Evolutionary conservation across 805 yeast genomes (phyloP).

Genomic region (Pichia deserticola): DNA sequence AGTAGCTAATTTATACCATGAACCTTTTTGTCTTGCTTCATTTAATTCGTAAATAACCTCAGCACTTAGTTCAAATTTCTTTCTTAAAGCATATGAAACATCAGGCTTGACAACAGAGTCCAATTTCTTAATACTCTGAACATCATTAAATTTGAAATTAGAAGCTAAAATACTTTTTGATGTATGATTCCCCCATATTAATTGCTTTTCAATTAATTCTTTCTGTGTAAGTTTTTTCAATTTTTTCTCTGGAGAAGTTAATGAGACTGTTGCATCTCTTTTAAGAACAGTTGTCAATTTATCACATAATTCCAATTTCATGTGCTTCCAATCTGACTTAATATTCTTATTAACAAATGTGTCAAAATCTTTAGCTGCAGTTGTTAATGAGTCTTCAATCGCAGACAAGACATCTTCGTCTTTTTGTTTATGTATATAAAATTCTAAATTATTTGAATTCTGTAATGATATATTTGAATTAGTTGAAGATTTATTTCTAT

Average conservation of each 20-base stretch:
- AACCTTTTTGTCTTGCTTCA: constrained; percentile 50
- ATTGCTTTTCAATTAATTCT: constrained; percentile 18
- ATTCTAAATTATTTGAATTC: constrained; percentile 41
- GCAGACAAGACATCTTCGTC: constrained; percentile 78
- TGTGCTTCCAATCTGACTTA: constrained; percentile 75
- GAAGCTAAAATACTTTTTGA: constrained; percentile 24
- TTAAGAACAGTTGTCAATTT: constrained; percentile 53
- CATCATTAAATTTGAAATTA: constrained; percentile 25
- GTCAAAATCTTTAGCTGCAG: constrained; percentile 79
- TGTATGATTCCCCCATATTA: constrained; percentile 25
- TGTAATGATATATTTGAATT: not conserved
- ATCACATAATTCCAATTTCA: constrained; percentile 66
- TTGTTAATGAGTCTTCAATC: constrained; percentile 42
- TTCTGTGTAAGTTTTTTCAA: constrained; percentile 13
- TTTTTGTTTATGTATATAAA: constrained; percentile 58
- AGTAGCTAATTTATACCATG: constrained; percentile 48
- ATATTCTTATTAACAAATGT: constrained; percentile 63
- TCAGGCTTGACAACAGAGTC: constrained; percentile 23
- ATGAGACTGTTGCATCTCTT: constrained; percentile 15
- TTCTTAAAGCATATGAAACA: constrained; percentile 33
- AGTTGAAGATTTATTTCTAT: not conserved
- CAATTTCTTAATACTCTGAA: constrained; percentile 14
- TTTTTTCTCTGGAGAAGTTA: constrained; percentile 13
- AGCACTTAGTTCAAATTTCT: constrained; percentile 70
- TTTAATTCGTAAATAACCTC: constrained; percentile 63